Base-by-base conservation (phyloP, 192 early-diverging fungal species). In the Linnemannia exigua region DNA sequence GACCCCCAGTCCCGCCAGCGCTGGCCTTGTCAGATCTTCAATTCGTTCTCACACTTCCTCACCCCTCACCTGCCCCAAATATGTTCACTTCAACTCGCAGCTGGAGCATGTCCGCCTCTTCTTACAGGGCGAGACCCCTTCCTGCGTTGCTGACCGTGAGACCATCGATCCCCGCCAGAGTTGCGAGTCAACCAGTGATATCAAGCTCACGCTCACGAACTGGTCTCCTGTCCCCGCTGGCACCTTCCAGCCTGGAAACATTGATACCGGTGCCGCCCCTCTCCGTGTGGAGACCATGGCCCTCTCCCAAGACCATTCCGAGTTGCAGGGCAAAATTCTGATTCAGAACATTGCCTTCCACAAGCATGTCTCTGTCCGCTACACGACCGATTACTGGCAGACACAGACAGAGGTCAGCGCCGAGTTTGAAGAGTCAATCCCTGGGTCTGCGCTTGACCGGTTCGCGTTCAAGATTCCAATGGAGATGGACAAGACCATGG, bases 261-360 rank as follows among this genome's bases (percentile, higher is more conserved):
- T 81, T 77, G 70, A 85, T 67, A n/a, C 73, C 28, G 70, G 82
- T 58, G 87, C 84, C 16, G 70, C 81, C 46, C 88, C 91, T 14
- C 89, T 96, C 15, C 87, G 89, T 19, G 85, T 96, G 28, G 94
- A 96, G 80, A 87, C 78, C 22, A 77, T 94, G 9, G 71, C 84
- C 67, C 73, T 90, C 14, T 89, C 88, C 9, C 82, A 90, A 75
- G 90, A 89, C 80, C 91, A 93, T 74, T 75, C 91, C 2, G 73
- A 87, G 31, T 82, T 97, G 20, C 78, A 89, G 44, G 96, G 95
- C 77, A 92, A 89, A 14, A 83, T 97, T 51, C 88, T 95, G 71
- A 95, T 97, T 11, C 92, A 94, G 69, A 99, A 99, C 88, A 79
- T 98, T 25, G 96, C 94, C 3, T 99, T 94, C 84, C 90, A 95